Conservation (phyloP, 148 eudicot species). For the Diospyros kaki region DNA sequence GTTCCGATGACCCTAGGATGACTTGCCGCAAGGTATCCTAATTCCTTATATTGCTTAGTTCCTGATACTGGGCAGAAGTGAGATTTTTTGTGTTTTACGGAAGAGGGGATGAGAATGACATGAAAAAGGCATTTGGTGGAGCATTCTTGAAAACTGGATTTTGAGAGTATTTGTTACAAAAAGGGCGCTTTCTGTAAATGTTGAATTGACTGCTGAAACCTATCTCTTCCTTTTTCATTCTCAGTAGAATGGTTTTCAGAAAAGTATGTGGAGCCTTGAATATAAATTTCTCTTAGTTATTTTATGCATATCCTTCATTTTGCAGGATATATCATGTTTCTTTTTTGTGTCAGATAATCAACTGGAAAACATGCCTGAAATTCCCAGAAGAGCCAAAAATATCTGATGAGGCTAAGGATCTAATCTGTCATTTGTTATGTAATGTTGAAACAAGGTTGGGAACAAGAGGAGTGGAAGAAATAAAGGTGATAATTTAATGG, state of each 20-base stretch:
- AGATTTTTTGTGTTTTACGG: neutral
- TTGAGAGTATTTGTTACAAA: neutral
- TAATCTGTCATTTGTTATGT: slow-evolving; percentile 58
- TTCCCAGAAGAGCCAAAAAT: slow-evolving; percentile 71
- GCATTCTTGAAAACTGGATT: neutral
- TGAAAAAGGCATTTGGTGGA: neutral
- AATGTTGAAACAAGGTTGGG: slow-evolving; percentile 63
- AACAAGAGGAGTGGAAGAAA: slow-evolving; percentile 65
- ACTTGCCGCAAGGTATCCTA: slow-evolving; percentile 59
- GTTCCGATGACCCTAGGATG: slow-evolving; percentile 68
- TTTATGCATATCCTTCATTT: slow-evolving; percentile 8
- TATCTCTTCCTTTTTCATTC: neutral
- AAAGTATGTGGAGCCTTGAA: slow-evolving; percentile 1
- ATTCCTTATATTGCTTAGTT: neutral
- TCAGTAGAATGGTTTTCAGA: neutral
- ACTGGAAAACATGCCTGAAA: slow-evolving; percentile 68
- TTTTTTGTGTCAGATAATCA: slow-evolving; percentile 47
- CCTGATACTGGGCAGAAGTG: slow-evolving; percentile 1
- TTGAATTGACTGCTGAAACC: neutral
- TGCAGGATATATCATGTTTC: slow-evolving; percentile 13
- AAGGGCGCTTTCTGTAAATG: neutral
- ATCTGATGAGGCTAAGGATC: slow-evolving; percentile 63
- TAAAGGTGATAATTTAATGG: slow-evolving; percentile 39
- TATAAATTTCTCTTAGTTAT: neutral
- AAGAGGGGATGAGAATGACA: neutral